These are phyloP conservation scores for Malus hybrid DNA, from an alignment of 331 rosid species.

Conservation along the genomic window DNA sequence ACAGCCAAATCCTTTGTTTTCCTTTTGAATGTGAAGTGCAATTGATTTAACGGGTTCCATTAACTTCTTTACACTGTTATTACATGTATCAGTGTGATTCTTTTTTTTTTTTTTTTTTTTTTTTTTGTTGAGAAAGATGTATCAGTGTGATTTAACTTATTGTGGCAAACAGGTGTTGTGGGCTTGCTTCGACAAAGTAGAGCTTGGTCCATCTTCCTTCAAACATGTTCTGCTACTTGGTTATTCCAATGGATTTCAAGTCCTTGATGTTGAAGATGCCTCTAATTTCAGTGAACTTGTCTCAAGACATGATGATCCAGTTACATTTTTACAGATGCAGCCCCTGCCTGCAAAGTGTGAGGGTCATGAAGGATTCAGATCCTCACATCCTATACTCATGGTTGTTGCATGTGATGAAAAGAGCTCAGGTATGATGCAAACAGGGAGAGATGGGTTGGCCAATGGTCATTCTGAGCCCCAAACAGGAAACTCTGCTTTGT, in stretches of 20 bases:
- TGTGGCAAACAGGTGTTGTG: constrained; percentile 64
- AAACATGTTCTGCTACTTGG: constrained; percentile 69
- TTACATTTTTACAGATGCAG: constrained; percentile 89
- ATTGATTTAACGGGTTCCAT: not conserved
- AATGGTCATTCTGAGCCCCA: constrained; percentile 52
- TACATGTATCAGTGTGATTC: constrained; percentile 11
- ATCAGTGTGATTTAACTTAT: constrained; percentile 8
- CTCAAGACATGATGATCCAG: constrained; percentile 89
- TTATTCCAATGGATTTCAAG: constrained; percentile 92
- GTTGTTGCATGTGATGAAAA: constrained; percentile 87
- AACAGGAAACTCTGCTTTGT: constrained; percentile 44
- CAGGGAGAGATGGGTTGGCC: constrained; percentile 39
- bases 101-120: no score
- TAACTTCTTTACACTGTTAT: not conserved
- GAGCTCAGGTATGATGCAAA: constrained; percentile 63
- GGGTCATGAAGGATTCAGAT: constrained; percentile 62
- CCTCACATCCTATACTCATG: constrained; percentile 85
- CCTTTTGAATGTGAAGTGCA: not conserved
- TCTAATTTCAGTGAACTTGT: constrained; percentile 66
- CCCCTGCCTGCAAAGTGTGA: constrained; percentile 58
- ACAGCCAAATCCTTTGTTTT: not conserved
- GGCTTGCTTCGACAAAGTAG: constrained; percentile 73
- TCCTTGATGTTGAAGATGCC: constrained; percentile 86
- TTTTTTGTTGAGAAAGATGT: not conserved
- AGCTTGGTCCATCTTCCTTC: constrained; percentile 48